Conservation (phyloP, 1,139 yeast genomes). For the Yamadazyma taylorii region DNA sequence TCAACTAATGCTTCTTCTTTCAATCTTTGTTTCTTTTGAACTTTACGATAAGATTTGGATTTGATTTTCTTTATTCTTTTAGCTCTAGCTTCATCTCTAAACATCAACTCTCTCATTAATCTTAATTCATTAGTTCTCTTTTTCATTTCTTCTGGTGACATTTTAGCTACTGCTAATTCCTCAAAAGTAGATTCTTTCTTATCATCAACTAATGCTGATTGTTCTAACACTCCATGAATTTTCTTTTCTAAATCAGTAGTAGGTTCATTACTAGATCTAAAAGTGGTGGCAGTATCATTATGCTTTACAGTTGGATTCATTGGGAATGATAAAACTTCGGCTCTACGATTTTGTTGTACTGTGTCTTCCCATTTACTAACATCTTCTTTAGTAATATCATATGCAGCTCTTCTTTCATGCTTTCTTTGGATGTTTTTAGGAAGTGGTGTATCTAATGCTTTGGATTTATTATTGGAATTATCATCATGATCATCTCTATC, state of each 20-base stretch:
- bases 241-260: constrained; percentile 67
- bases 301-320: constrained; percentile 50
- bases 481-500: constrained; percentile 31
- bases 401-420: constrained; percentile 87
- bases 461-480: constrained; percentile 21
- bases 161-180: constrained; percentile 78
- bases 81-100: constrained; percentile 89
- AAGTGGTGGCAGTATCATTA: constrained; percentile 54
- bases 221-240: constrained; percentile 58
- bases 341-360: constrained; percentile 74
- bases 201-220: constrained; percentile 72
- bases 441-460: constrained; percentile 73
- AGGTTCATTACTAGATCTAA: constrained; percentile 47
- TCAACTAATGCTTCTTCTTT: constrained; percentile 71
- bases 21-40: constrained; percentile 80
- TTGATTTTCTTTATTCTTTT: constrained; percentile 91
- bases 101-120: constrained; percentile 93
- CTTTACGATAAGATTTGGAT: constrained; percentile 84
- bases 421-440: constrained; percentile 85
- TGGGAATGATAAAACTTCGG: constrained; percentile 82
- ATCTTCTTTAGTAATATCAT: constrained; percentile 82
- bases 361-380: constrained; percentile 87
- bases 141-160: constrained; percentile 77
- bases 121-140: constrained; percentile 82
- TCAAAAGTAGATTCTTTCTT: constrained; percentile 80